Evolutionary conservation across 2,329 filamentous ascomycete genomes (phyloP).

Genomic region (Pseudogymnoascus sp.): DNA sequence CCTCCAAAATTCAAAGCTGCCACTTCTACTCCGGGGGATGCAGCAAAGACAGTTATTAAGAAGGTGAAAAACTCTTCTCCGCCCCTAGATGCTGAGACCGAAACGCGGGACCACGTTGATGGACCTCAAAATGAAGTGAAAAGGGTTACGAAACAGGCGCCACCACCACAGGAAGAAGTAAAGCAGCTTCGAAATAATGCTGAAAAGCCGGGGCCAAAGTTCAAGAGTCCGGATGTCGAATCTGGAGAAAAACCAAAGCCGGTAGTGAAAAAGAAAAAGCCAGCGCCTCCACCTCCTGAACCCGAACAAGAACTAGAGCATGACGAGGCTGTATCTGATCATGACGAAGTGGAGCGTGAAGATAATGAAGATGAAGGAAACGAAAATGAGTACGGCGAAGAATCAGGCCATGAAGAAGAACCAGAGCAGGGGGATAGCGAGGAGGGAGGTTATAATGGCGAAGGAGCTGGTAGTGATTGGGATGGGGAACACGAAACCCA

Average conservation of each 20-base stretch:
- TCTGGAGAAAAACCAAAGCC: conserved; percentile 10
- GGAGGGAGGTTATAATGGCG: not conserved
- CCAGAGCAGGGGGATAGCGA: not conserved
- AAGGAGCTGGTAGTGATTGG: conserved; percentile 6
- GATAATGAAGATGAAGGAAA: not conserved
- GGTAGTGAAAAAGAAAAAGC: conserved; percentile 12
- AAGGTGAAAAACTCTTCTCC: not conserved
- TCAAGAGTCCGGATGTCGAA: conserved; percentile 4
- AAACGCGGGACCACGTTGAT: not conserved
- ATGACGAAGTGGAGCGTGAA: not conserved
- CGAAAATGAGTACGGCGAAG: not conserved
- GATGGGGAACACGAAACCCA: conserved; percentile 10
- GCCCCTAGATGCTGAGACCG: not conserved
- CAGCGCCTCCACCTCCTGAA: conserved; percentile 15
- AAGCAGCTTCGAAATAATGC: not conserved
- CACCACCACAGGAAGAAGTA: not conserved
- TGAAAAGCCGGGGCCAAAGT: not conserved
- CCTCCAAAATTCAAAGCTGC: not conserved
- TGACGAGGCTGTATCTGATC: not conserved
- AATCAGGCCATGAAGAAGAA: not conserved
- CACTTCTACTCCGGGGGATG: not conserved
- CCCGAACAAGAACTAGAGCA: conserved; percentile 12
- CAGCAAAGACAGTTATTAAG: not conserved
- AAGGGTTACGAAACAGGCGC: not conserved
- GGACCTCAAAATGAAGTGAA: not conserved